Evolutionary conservation across 148 eudicot genomes (phyloP).

Genomic region (Heliamphora exappendiculata): DNA sequence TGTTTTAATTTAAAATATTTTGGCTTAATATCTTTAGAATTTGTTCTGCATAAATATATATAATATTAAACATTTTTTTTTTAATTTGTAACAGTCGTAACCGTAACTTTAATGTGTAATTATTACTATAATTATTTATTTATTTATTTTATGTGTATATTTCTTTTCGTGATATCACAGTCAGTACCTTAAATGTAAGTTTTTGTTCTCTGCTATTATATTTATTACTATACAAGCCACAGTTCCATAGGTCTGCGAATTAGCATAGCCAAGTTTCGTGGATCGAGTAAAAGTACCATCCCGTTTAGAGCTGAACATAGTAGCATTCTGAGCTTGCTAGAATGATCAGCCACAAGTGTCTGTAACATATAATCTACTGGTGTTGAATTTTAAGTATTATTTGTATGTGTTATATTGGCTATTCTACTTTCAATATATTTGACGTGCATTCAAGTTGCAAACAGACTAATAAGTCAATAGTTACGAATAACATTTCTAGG

Average conservation of each 20-base stretch:
- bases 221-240: not conserved
- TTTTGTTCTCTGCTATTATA: not conserved
- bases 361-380: not conserved
- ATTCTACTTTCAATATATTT: not conserved
- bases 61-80: no score
- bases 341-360: not conserved
- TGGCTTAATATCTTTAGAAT: no score
- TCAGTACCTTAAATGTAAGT: not conserved
- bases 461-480: not conserved
- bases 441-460: not conserved
- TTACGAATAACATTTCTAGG: not conserved
- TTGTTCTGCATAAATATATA: no score
- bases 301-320: not conserved
- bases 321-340: conserved; percentile 1
- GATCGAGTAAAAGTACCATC: not conserved
- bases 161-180: no score
- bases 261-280: not conserved
- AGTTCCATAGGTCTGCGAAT: not conserved
- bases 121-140: no score
- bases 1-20: no score
- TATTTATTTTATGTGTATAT: no score
- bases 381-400: not conserved
- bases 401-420: not conserved
- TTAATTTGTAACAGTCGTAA: no score
- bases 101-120: no score